These are phyloP conservation scores for Ophiocordyceps camponoti-leonardi DNA, from an alignment of 2,329 filamentous ascomycete genomes.

Conservation along the genomic window DNA sequence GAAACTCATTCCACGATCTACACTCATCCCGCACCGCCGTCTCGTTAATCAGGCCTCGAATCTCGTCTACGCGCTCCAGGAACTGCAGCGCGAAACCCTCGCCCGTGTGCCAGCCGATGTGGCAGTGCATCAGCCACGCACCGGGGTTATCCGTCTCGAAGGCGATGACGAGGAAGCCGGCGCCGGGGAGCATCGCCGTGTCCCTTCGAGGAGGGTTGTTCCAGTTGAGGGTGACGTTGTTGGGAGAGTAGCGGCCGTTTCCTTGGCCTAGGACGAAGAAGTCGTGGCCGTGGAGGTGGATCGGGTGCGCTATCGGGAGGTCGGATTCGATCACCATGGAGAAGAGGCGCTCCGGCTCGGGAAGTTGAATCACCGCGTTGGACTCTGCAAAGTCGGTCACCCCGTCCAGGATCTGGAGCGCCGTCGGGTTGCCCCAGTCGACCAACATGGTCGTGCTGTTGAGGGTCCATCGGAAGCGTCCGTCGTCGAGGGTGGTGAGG, in stretches of 20 bases:
- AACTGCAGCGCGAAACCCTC: slow-evolving; percentile 4
- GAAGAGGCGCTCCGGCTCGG: slow-evolving; percentile 10
- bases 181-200: slow-evolving; percentile 26
- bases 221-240: slow-evolving; percentile 2
- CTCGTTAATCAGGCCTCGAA: not conserved
- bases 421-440: slow-evolving; percentile 14
- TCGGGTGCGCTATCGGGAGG: slow-evolving; percentile 13
- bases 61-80: slow-evolving; percentile 2
- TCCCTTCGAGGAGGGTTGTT: slow-evolving; percentile 34
- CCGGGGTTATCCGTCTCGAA: slow-evolving; percentile 32
- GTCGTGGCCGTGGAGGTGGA: slow-evolving; percentile 20
- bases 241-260: slow-evolving; percentile 6
- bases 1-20: not conserved
- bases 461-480: slow-evolving; percentile 1
- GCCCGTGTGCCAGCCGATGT: slow-evolving; percentile 27
- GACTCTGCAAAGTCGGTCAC: slow-evolving; percentile 5
- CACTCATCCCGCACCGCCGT: not conserved
- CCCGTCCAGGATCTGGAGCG: slow-evolving; percentile 8
- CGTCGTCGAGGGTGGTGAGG: not conserved
- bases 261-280: slow-evolving; percentile 12
- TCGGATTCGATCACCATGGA: slow-evolving; percentile 13
- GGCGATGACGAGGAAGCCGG: slow-evolving; percentile 30
- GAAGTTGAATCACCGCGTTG: slow-evolving; percentile 13
- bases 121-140: slow-evolving; percentile 31
- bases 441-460: slow-evolving; percentile 15